Evolutionary conservation across 176 grass and related monocot genomes (phyloP).

Genomic region (Rhynchospora pubera): DNA sequence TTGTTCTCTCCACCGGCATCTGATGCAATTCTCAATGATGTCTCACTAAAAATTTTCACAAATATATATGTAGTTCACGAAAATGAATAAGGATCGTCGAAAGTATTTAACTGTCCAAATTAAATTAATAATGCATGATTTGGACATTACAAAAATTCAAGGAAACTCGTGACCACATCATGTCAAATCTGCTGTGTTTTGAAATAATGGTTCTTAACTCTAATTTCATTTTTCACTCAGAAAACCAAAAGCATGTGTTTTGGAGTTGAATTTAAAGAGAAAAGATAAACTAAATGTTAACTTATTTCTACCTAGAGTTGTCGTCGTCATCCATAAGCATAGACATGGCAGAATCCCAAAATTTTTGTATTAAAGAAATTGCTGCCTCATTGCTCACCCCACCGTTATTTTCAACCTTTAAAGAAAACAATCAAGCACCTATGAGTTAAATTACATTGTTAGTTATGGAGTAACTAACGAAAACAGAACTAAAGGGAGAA

Average conservation of each 20-base stretch:
- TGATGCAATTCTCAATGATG: conserved; percentile 33
- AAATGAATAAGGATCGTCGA: neutral
- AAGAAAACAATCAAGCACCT: neutral
- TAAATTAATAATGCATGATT: neutral
- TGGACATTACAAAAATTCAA: neutral
- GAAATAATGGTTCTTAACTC: neutral
- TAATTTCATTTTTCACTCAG: neutral
- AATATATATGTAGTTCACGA: neutral
- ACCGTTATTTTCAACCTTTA: conserved; percentile 40
- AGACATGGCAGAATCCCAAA: conserved; percentile 70
- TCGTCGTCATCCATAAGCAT: conserved; percentile 50
- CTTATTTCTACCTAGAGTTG: conserved; percentile 30
- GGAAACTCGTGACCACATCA: neutral
- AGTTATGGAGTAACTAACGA: neutral
- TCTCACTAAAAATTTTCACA: conserved; percentile 33
- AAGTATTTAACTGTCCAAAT: neutral
- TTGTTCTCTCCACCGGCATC: conserved; percentile 30
- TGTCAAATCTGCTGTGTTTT: neutral
- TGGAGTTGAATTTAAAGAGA: neutral
- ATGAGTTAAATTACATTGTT: neutral
- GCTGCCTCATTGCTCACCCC: conserved; percentile 23
- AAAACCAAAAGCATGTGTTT: neutral
- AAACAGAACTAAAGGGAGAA: neutral
- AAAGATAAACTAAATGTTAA: neutral
- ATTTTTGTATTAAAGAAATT: conserved; percentile 60